These are phyloP conservation scores for Leccinum obscurum DNA, from an alignment of 768 basidiomycete species.

Conservation along the genomic window DNA sequence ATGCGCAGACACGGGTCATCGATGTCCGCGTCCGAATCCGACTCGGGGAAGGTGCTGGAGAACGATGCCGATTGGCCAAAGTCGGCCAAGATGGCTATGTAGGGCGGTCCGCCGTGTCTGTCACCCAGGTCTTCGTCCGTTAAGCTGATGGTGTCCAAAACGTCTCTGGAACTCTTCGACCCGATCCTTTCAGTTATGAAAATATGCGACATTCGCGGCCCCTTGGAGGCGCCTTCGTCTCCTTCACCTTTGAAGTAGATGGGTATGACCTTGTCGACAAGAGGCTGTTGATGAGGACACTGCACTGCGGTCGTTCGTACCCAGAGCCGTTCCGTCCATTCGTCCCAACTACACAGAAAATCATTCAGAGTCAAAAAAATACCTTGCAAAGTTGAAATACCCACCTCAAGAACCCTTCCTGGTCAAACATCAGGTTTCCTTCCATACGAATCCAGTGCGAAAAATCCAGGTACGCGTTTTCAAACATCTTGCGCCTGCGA, in stretches of 20 bases:
- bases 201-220: conserved; percentile 3
- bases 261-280: conserved; percentile 15
- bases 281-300: conserved; percentile 7
- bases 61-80: background rate
- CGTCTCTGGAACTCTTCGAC: background rate
- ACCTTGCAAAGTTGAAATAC: background rate
- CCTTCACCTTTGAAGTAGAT: conserved; percentile 7
- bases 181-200: conserved; percentile 10
- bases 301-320: conserved; percentile 14
- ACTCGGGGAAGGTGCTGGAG: background rate
- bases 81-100: conserved; percentile 4
- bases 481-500: conserved; percentile 1
- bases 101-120: background rate
- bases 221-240: background rate
- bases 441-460: conserved; percentile 21
- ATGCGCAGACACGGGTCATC: background rate
- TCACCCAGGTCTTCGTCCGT: background rate
- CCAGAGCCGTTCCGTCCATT: conserved; percentile 14
- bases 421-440: conserved; percentile 1
- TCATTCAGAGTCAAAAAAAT: background rate
- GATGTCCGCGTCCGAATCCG: background rate
- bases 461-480: conserved; percentile 13
- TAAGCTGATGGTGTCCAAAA: background rate
- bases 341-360: background rate
- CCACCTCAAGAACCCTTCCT: background rate